phyloP scores from a whole-genome alignment of 345 rosid genomes.

The Ceriops zippeliana region DNA sequence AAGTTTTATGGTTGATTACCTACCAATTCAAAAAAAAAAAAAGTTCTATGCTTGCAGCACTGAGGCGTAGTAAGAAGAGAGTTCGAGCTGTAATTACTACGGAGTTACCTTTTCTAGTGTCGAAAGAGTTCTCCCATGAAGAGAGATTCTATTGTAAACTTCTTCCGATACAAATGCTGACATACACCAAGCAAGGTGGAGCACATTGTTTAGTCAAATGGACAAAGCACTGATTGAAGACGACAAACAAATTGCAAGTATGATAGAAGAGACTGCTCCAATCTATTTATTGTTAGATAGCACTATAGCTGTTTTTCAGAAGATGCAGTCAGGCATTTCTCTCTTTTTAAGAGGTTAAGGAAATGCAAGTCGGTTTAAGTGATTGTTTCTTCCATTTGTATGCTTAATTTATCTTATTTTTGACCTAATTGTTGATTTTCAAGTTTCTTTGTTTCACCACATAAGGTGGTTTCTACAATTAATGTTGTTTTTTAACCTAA shows the following conservation, averaged over 20 bases:
- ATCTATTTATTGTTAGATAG: neutral
- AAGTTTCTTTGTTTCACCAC: too few species aligned
- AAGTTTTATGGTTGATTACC: neutral
- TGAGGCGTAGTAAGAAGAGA: constrained; percentile 85
- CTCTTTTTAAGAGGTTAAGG: neutral
- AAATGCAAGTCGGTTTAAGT: neutral
- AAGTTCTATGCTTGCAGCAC: constrained; percentile 47
- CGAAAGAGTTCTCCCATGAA: constrained; percentile 65
- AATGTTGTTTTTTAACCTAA: too few species aligned
- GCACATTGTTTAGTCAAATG: constrained; percentile 68
- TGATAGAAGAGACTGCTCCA: neutral
- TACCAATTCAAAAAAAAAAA: neutral
- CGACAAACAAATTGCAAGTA: constrained; percentile 76
- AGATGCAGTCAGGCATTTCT: neutral
- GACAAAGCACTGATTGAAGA: constrained; percentile 71
- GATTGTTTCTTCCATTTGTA: neutral
- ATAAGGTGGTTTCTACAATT: too few species aligned
- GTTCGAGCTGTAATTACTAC: constrained; percentile 63
- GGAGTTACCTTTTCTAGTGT: constrained; percentile 69
- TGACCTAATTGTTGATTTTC: too few species aligned
- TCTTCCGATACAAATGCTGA: constrained; percentile 35
- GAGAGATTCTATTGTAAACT: constrained; percentile 19
- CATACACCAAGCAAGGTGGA: constrained; percentile 64
- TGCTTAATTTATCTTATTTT: too few species aligned
- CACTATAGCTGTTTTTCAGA: neutral